These are phyloP conservation scores for Cryphonectria japonica DNA, from an alignment of 2,329 filamentous ascomycete species.

Conservation along the genomic window DNA sequence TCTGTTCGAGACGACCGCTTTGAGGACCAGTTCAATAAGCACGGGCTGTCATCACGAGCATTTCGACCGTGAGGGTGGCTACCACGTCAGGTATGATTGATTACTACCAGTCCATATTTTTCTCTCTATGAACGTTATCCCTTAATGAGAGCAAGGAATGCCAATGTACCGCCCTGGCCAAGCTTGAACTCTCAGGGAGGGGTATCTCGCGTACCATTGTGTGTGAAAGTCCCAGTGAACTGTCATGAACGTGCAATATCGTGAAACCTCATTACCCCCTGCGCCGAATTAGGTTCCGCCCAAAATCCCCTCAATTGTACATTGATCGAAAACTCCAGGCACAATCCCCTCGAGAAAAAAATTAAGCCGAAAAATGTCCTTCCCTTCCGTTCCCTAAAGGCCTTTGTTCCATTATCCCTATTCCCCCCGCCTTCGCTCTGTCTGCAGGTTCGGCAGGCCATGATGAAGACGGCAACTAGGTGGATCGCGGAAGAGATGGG, in stretches of 20 bases:
- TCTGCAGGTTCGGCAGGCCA: constrained; percentile 11
- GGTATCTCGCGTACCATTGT: constrained; percentile 31
- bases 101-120: constrained; percentile 10
- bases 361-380: constrained; percentile 25
- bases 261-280: constrained; percentile 26
- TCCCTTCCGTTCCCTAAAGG: constrained; percentile 13
- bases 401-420: constrained; percentile 8
- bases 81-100: neutral
- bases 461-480: constrained; percentile 17
- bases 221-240: constrained; percentile 13
- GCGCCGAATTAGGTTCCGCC: constrained; percentile 26
- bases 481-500: constrained; percentile 17
- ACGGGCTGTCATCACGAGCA: neutral
- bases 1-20: neutral
- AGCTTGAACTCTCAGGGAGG: constrained; percentile 27
- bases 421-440: constrained; percentile 14
- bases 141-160: constrained; percentile 28
- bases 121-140: constrained; percentile 21
- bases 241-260: constrained; percentile 20
- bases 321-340: constrained; percentile 23
- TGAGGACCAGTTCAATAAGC: neutral
- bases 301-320: constrained; percentile 22
- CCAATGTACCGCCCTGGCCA: constrained; percentile 24
- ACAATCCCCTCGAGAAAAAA: constrained; percentile 20
- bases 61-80: neutral